Conservation (phyloP, 225 moss, liverwort and hornwort species). For the Marchantia polymorpha region DNA sequence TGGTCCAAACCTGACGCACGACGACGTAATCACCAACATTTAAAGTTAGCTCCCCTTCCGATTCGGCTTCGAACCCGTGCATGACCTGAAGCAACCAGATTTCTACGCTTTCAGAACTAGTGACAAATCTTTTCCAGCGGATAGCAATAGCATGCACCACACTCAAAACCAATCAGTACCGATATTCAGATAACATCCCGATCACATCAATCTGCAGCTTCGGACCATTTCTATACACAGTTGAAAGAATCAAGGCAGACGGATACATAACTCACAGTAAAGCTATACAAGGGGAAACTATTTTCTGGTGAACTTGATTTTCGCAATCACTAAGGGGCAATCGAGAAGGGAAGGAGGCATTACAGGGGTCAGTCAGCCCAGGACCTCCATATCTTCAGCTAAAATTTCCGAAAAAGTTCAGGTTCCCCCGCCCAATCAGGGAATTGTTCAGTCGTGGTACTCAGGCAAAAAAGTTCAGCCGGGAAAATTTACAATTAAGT, state of each 20-base stretch:
- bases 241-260: too few relatives aligned
- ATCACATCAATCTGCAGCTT: background rate
- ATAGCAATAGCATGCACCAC: background rate
- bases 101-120: background rate
- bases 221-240: background rate
- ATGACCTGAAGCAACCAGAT: conserved; percentile 36
- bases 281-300: background rate
- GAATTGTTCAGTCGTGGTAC: background rate
- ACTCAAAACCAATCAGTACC: background rate
- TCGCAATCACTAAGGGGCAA: background rate
- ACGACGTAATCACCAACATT: conserved; percentile 49
- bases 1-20: conserved; percentile 44
- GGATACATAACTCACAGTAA: background rate
- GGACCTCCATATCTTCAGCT: background rate
- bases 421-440: background rate
- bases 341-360: background rate
- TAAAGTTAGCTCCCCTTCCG: conserved; percentile 53
- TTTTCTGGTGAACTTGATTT: background rate
- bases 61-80: conserved; percentile 52
- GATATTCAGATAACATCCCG: background rate
- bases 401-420: background rate
- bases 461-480: background rate
- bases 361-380: background rate
- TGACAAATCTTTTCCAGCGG: background rate
- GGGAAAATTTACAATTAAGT: background rate